phyloP scores from a whole-genome alignment of 2,329 filamentous ascomycete genomes.

The Fusarium albosuccineum region DNA sequence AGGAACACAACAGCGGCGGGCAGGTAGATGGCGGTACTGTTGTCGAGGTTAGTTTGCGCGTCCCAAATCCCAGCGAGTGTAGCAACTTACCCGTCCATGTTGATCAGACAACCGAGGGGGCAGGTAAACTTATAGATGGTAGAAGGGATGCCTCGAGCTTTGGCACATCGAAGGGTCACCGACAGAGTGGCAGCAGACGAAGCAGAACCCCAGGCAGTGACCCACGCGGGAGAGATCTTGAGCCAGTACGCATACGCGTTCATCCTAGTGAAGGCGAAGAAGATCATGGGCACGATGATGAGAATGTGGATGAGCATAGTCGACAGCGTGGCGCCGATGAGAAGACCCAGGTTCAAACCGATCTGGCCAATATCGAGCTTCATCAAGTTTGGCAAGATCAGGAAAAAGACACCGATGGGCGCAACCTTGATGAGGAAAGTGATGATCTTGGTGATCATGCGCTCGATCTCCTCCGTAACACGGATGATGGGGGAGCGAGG shows the following conservation, averaged over 20 bases:
- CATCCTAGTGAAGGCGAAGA: constrained; percentile 55
- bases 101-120: constrained; percentile 63
- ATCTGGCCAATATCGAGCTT: constrained; percentile 61
- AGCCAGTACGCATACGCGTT: constrained; percentile 65
- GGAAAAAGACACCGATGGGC: constrained; percentile 66
- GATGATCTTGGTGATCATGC: constrained; percentile 61
- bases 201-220: constrained; percentile 67
- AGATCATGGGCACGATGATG: constrained; percentile 60
- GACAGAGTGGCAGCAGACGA: constrained; percentile 66
- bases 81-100: constrained; percentile 63
- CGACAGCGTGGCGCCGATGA: constrained; percentile 61
- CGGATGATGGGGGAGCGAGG: constrained; percentile 54
- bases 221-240: constrained; percentile 63
- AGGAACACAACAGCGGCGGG: constrained; percentile 66
- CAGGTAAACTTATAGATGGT: constrained; percentile 60
- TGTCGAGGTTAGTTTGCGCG: too few relatives aligned
- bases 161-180: constrained; percentile 59
- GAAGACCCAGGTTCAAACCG: constrained; percentile 62
- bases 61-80: too few relatives aligned
- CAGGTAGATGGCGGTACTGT: constrained; percentile 69
- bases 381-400: constrained; percentile 66
- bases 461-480: constrained; percentile 61
- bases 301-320: constrained; percentile 63
- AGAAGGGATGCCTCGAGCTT: constrained; percentile 56
- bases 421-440: constrained; percentile 62